phyloP scores from a whole-genome alignment of 129 eudicot genomes.

The Gnaphalium uliginosum region DNA sequence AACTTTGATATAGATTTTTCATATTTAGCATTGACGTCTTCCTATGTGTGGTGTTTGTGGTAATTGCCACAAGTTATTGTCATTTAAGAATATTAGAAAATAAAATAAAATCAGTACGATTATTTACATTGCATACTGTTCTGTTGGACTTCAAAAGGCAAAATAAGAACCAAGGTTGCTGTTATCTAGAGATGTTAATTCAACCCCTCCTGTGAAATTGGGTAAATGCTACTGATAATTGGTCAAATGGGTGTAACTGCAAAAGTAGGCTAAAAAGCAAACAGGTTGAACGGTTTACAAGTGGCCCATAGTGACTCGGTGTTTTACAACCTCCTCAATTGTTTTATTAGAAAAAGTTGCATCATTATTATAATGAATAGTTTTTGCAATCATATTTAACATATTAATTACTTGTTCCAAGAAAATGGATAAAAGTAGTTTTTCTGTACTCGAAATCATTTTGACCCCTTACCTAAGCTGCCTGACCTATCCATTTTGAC shows the following conservation, averaged over 20 bases:
- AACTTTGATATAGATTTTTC: neutral
- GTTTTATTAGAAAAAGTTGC: neutral
- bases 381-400: neutral
- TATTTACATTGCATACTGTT: neutral
- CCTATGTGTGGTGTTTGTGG: neutral
- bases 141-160: slow-evolving; percentile 19
- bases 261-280: neutral
- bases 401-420: neutral
- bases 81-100: neutral
- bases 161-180: slow-evolving; percentile 18
- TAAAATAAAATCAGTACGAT: neutral
- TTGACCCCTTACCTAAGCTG: neutral
- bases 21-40: neutral
- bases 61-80: neutral
- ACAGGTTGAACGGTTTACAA: neutral
- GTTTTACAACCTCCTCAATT: slow-evolving; percentile 3
- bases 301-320: neutral
- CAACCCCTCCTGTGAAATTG: neutral
- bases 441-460: neutral
- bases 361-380: neutral
- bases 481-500: neutral
- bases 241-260: neutral
- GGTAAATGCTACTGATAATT: neutral
- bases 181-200: neutral
- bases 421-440: neutral